Evolutionary conservation across 208 protist genomes (phyloP).

Genomic region (Vickermania spadyakhi): DNA sequence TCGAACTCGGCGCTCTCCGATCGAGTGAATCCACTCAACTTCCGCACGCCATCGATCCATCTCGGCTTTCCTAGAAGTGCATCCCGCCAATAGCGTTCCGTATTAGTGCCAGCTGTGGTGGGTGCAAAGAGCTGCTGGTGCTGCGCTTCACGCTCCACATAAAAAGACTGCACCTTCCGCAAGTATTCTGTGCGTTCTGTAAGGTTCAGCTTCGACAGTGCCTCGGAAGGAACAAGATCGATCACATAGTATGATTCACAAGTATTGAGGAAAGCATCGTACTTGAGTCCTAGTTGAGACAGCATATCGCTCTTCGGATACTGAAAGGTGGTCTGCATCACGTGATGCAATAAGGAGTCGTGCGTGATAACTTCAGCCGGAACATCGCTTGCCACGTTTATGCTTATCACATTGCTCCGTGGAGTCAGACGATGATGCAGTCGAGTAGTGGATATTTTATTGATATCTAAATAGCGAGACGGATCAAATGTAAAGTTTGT

Average conservation of each 20-base stretch:
- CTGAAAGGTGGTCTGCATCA: background rate
- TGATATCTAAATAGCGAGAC: too few relatives aligned
- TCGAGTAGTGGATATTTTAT: background rate
- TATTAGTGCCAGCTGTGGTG: background rate
- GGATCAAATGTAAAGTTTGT: too few relatives aligned
- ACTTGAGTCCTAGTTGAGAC: too few relatives aligned
- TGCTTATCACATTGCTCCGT: background rate
- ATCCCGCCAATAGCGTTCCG: background rate
- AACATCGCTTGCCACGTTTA: background rate
- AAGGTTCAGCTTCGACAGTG: too few relatives aligned
- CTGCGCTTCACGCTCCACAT: background rate
- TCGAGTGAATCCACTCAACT: background rate
- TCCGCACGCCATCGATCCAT: background rate
- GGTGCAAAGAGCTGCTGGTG: background rate
- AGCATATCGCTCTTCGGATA: too few relatives aligned
- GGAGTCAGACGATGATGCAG: background rate
- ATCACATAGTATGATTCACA: background rate
- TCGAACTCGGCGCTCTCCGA: too few relatives aligned
- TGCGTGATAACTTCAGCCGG: background rate
- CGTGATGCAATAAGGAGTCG: background rate
- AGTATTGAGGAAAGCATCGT: background rate
- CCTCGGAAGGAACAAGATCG: conserved; percentile 7
- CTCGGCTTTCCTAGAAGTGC: background rate
- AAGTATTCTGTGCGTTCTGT: conserved; percentile 15
- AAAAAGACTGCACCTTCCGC: conserved; percentile 4